Percentiles rank a stretch among this genome's conserved stretches.
Evolutionary conservation across 176 grass and related monocot species (phyloP).

Genomic region (Aegilops speltoides): DNA sequence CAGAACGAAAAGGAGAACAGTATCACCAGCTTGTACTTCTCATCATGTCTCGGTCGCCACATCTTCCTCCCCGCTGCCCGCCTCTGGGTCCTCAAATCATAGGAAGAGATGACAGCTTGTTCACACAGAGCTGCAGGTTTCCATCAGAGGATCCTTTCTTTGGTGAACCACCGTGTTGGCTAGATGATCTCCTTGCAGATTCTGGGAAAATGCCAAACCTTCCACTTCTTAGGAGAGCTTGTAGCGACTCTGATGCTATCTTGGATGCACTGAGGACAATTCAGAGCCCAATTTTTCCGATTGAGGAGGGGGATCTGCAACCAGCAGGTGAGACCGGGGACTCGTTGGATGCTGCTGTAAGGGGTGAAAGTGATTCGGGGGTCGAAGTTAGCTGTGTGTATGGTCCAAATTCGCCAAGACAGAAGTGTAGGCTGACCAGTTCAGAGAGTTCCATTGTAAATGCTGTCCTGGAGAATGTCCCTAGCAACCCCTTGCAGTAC

Average conservation of each 20-base stretch:
- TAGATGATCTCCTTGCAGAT: slow-evolving; percentile 76
- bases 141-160: slow-evolving; percentile 45
- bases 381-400: slow-evolving; percentile 78
- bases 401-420: slow-evolving; percentile 89
- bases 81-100: slow-evolving; percentile 51
- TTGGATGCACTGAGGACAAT: slow-evolving; percentile 56
- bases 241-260: slow-evolving; percentile 80
- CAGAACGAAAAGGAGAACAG: slow-evolving; percentile 17
- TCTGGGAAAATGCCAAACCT: slow-evolving; percentile 40
- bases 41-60: slow-evolving; percentile 73
- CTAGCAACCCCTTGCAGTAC: slow-evolving; percentile 82
- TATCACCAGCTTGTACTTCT: slow-evolving; percentile 7
- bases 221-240: slow-evolving; percentile 71
- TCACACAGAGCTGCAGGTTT: slow-evolving; percentile 57
- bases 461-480: slow-evolving; percentile 82
- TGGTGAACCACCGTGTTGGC: slow-evolving; percentile 67
- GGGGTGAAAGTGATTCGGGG: slow-evolving; percentile 29
- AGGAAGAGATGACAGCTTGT: slow-evolving; percentile 47
- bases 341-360: slow-evolving; percentile 5
- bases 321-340: slow-evolving; percentile 32
- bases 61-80: slow-evolving; percentile 89
- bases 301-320: slow-evolving; percentile 46
- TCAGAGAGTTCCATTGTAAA: slow-evolving; percentile 87
- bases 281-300: slow-evolving; percentile 30
- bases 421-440: slow-evolving; percentile 67